Percentiles rank a stretch among this genome's conserved stretches.
phyloP scores from a whole-genome alignment of 495 filamentous ascomycete genomes.

The Neurospora cerealis region DNA sequence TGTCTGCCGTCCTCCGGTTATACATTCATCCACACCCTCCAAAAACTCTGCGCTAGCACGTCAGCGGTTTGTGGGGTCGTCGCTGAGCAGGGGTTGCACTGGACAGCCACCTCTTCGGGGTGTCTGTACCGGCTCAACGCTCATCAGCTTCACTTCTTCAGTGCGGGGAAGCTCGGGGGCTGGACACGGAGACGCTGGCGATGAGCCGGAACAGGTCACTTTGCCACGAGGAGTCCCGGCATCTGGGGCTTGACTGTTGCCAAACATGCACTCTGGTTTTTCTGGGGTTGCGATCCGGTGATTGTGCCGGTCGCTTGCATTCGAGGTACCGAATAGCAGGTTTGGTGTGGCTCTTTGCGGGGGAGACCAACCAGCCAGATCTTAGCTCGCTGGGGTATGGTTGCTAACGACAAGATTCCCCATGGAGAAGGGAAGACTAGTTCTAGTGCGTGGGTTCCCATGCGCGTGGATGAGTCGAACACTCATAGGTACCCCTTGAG shows the following conservation, averaged over 20 bases:
- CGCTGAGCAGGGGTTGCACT: background rate
- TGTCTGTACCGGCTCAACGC: background rate
- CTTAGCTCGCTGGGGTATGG: constrained; percentile 1
- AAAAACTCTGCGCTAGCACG: background rate
- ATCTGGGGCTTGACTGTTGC: background rate
- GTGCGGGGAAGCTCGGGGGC: background rate
- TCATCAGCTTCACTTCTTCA: background rate
- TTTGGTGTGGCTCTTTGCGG: background rate
- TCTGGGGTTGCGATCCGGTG: background rate
- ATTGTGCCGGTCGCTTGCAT: background rate
- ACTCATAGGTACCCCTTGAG: background rate
- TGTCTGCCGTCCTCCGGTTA: background rate
- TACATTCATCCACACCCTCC: background rate
- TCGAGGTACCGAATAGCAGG: background rate
- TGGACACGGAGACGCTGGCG: background rate
- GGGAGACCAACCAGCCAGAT: background rate
- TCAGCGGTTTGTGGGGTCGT: background rate
- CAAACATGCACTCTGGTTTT: background rate
- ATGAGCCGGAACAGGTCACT: background rate
- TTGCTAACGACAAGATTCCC: constrained; percentile 2
- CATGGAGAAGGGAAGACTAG: constrained; percentile 8
- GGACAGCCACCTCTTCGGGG: background rate
- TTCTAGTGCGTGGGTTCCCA: constrained; percentile 1
- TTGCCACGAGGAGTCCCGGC: background rate
- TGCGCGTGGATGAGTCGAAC: background rate